These are phyloP conservation scores for Cercophora sp. DNA, from an alignment of 495 filamentous ascomycete genomes.

Conservation along the genomic window DNA sequence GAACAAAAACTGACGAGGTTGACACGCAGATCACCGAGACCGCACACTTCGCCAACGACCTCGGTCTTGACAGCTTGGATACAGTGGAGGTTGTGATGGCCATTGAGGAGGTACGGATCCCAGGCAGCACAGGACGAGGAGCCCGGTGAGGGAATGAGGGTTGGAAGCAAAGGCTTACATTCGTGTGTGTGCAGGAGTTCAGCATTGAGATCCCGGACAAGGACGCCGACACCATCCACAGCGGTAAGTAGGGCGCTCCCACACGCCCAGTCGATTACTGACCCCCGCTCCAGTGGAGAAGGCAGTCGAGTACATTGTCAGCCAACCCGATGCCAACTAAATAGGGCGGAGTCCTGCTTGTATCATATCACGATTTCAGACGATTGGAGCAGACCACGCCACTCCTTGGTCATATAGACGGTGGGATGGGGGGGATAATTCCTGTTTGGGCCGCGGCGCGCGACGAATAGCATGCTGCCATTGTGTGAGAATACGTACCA, in stretches of 20 bases:
- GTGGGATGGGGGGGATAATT: conserved; percentile 8
- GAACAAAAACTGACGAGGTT: no score
- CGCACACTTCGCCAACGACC: conserved; percentile 92
- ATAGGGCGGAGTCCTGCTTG: conserved; percentile 17
- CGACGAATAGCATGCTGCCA: neutral
- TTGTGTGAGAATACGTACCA: conserved; percentile 3
- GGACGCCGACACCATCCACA: conserved; percentile 94
- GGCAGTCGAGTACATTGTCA: conserved; percentile 91
- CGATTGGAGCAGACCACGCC: conserved; percentile 22
- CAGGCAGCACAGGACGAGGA: neutral
- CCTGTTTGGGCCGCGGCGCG: conserved; percentile 7
- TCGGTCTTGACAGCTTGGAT: conserved; percentile 93
- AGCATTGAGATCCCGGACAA: conserved; percentile 99
- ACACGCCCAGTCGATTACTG: no score
- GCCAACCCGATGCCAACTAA: conserved; percentile 78
- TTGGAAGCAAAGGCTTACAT: neutral
- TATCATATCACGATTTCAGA: conserved; percentile 18
- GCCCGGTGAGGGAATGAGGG: neutral
- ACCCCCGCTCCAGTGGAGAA: conserved; percentile 95
- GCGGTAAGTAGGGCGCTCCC: no score
- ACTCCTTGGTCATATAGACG: conserved; percentile 26
- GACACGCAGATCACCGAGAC: conserved; percentile 72
- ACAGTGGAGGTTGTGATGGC: conserved; percentile 99
- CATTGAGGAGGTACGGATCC: conserved; percentile 84
- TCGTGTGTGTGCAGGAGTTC: conserved; percentile 68